Evolutionary conservation across 2,329 filamentous ascomycete genomes (phyloP).

Genomic region (Nemania serpens): DNA sequence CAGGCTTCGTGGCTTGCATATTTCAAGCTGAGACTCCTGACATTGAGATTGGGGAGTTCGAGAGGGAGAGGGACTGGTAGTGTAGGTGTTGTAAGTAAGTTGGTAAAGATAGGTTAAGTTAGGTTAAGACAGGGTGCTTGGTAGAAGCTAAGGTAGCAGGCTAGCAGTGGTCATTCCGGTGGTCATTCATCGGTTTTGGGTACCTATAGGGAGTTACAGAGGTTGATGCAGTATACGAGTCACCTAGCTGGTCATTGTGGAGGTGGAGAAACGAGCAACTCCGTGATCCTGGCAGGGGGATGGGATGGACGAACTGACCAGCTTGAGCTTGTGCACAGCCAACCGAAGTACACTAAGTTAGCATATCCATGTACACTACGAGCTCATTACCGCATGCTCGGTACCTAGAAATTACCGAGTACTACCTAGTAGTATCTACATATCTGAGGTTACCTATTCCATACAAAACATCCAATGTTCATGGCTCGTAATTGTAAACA

Average conservation of each 20-base stretch:
- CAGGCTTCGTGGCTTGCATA: slow-evolving; percentile 21
- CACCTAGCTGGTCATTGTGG: slow-evolving; percentile 5
- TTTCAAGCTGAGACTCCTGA: slow-evolving; percentile 15
- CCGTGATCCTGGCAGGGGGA: slow-evolving; percentile 25
- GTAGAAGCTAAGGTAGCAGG: slow-evolving; percentile 7
- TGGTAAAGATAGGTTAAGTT: background rate
- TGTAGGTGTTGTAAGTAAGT: background rate
- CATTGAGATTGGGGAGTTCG: slow-evolving; percentile 23
- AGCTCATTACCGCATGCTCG: no score
- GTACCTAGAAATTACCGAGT: no score
- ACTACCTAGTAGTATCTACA: no score
- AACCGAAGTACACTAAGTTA: background rate
- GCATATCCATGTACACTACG: background rate
- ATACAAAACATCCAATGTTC: no score
- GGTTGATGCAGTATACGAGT: no score
- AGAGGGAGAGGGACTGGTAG: slow-evolving; percentile 12
- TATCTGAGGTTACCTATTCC: no score
- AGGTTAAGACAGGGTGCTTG: background rate
- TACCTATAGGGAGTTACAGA: slow-evolving; percentile 14
- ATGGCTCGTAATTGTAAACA: no score
- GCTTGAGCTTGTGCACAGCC: slow-evolving; percentile 3
- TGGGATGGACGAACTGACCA: slow-evolving; percentile 3
- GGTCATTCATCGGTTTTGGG: background rate
- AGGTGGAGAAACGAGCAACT: slow-evolving; percentile 37
- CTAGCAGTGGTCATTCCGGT: slow-evolving; percentile 5